phyloP scores from a whole-genome alignment of 305 asterid species.

The Plantago lanceolata region DNA sequence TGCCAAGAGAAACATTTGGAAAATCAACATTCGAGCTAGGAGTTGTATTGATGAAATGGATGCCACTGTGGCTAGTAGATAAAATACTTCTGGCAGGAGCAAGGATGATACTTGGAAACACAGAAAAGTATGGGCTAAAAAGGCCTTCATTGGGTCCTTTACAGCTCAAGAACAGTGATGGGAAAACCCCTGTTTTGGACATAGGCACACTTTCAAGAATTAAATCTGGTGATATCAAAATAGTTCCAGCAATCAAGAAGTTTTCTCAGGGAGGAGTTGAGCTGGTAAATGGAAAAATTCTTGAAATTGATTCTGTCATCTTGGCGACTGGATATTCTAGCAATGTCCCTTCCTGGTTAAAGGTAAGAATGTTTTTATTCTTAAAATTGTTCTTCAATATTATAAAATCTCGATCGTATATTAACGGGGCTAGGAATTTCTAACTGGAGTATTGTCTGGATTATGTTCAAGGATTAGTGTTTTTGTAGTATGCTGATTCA shows the following conservation, averaged over 20 bases:
- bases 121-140: constrained; percentile 54
- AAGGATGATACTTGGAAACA: constrained; percentile 57
- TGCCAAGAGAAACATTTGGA: constrained; percentile 79
- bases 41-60: constrained; percentile 53
- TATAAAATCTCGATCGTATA: background rate
- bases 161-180: constrained; percentile 56
- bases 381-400: background rate
- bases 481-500: constrained; percentile 26
- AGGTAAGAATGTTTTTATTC: constrained; percentile 38
- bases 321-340: constrained; percentile 86
- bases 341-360: constrained; percentile 89
- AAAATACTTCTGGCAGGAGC: constrained; percentile 49
- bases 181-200: constrained; percentile 85
- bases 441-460: background rate
- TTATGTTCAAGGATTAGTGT: background rate
- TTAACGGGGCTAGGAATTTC: background rate
- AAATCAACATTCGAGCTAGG: constrained; percentile 67
- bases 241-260: constrained; percentile 71
- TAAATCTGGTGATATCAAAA: constrained; percentile 63
- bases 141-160: constrained; percentile 69
- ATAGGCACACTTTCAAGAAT: constrained; percentile 67
- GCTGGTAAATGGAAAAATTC: constrained; percentile 51
- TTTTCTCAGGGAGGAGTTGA: constrained; percentile 56
- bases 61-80: constrained; percentile 70
- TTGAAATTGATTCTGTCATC: constrained; percentile 57